Conservation (phyloP, 148 eudicot species). For the Rhododendron vialii region DNA sequence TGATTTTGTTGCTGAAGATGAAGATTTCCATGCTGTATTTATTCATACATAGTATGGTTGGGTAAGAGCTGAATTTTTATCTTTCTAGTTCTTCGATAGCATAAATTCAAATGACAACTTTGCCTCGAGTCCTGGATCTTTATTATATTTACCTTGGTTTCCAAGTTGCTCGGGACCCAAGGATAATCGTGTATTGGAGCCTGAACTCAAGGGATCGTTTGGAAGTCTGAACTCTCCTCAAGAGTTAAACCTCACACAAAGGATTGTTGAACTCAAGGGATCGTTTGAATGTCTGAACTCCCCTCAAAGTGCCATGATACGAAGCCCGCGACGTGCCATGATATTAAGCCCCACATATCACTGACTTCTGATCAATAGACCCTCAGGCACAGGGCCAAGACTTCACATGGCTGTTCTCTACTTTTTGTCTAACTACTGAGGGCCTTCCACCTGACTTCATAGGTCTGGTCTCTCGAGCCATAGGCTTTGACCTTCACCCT, state of each 20-base stretch:
- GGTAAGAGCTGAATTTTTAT: neutral
- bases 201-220: neutral
- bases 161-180: neutral
- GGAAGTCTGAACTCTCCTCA: neutral
- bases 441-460: too few relatives aligned
- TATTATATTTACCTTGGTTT: neutral
- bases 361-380: too few relatives aligned
- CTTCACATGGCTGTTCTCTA: too few relatives aligned
- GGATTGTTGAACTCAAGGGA: too few relatives aligned
- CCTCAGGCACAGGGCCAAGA: too few relatives aligned
- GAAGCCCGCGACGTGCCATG: too few relatives aligned
- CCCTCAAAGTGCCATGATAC: too few relatives aligned
- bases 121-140: neutral
- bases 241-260: neutral
- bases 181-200: neutral
- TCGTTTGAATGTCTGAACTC: too few relatives aligned
- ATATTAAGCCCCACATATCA: too few relatives aligned
- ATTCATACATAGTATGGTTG: neutral
- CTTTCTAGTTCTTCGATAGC: neutral
- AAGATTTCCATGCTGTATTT: neutral
- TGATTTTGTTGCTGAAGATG: neutral
- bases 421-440: too few relatives aligned
- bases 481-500: too few relatives aligned
- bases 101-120: neutral
- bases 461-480: too few relatives aligned